Percentiles rank a stretch among this genome's conserved stretches.
These are phyloP conservation scores for Teratosphaeriaceae sp. DNA, from an alignment of 2,329 filamentous ascomycete genomes.

Conservation along the genomic window DNA sequence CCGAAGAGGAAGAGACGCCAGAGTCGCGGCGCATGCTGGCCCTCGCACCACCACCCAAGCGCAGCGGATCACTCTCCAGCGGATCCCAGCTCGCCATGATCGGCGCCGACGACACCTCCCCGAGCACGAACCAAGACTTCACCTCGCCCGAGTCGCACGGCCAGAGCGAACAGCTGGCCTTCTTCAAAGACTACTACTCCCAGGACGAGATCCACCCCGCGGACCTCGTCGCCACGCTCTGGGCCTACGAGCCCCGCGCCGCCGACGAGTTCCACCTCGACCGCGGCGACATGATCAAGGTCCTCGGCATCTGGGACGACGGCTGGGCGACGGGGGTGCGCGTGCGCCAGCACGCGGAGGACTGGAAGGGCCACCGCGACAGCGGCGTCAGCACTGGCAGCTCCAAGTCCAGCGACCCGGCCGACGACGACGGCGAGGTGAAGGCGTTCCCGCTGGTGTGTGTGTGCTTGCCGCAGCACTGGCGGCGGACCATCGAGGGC, in stretches of 20 bases:
- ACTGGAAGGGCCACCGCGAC: constrained; percentile 83
- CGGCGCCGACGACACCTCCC: constrained; percentile 57
- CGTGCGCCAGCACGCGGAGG: constrained; percentile 74
- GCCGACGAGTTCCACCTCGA: constrained; percentile 90
- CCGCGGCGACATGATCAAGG: constrained; percentile 94
- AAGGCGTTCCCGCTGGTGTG: constrained; percentile 97
- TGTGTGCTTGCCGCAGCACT: constrained; percentile 90
- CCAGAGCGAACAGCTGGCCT: constrained; percentile 89
- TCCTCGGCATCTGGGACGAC: constrained; percentile 98
- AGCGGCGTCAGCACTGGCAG: constrained; percentile 87
- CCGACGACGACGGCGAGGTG: constrained; percentile 61
- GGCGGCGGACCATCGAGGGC: constrained; percentile 93
- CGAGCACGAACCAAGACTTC: constrained; percentile 65
- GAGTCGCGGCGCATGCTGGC: constrained; percentile 61
- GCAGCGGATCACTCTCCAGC: constrained; percentile 85
- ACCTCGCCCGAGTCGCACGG: constrained; percentile 87
- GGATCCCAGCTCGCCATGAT: constrained; percentile 55
- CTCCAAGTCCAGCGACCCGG: constrained; percentile 12
- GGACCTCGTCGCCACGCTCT: constrained; percentile 83
- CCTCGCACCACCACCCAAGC: constrained; percentile 52
- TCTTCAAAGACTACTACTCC: constrained; percentile 99
- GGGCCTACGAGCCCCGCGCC: constrained; percentile 94
- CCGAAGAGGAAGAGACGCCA: constrained; percentile 53
- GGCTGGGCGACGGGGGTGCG: constrained; percentile 95
- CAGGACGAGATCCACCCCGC: constrained; percentile 91